A percentile compares a stretch with the other conserved stretches of the same genome.
Conservation (phyloP, 768 basidiomycete species). For the Boletus insuetus region DNA sequence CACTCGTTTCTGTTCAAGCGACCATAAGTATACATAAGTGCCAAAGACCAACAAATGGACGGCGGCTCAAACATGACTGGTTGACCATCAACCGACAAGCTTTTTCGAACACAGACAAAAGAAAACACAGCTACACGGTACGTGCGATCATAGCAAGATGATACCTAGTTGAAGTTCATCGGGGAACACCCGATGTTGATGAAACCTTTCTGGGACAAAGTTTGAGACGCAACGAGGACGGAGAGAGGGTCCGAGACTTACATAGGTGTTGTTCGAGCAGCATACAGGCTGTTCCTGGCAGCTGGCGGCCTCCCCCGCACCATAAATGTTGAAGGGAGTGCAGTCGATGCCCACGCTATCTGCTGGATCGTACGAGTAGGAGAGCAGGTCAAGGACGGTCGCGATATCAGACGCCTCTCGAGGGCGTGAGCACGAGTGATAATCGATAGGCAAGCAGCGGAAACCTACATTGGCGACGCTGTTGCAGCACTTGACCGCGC, state of each 20-base stretch:
- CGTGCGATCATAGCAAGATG: neutral
- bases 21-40: too few relatives aligned
- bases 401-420: conserved; percentile 12
- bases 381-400: neutral
- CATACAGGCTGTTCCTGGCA: conserved; percentile 29
- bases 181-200: conserved; percentile 28
- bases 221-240: neutral
- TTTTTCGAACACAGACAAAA: conserved; percentile 2
- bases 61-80: too few relatives aligned
- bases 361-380: conserved; percentile 10
- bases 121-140: neutral
- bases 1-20: too few relatives aligned
- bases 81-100: neutral
- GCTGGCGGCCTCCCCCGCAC: conserved; percentile 16
- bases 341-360: conserved; percentile 26
- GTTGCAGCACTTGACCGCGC: conserved; percentile 21
- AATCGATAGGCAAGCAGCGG: neutral
- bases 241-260: conserved; percentile 7
- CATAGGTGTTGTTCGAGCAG: conserved; percentile 19
- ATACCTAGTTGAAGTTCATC: conserved; percentile 17
- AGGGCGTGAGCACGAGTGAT: neutral
- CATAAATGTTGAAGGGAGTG: conserved; percentile 18
- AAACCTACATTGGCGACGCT: conserved; percentile 17
- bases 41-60: too few relatives aligned
- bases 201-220: too few relatives aligned